Evolutionary conservation across 1,284 basidiomycete genomes (phyloP).

Genomic region (Xanthoconium separans): DNA sequence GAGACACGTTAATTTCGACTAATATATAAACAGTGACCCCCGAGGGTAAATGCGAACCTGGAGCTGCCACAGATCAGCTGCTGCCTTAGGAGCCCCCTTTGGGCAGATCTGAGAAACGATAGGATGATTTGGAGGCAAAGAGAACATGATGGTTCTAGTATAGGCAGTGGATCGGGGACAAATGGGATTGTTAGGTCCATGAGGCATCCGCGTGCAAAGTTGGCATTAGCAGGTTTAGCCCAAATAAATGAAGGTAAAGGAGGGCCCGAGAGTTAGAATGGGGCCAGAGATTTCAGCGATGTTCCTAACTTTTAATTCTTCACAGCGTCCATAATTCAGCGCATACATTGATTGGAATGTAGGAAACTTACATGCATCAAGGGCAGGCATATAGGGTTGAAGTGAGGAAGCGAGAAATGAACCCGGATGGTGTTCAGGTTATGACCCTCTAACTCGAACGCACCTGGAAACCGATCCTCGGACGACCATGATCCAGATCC

Average conservation of each 20-base stretch:
- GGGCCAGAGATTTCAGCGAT: neutral
- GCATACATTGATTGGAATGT: neutral
- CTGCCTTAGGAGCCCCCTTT: neutral
- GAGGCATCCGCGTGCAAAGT: constrained; percentile 16
- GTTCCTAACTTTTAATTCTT: neutral
- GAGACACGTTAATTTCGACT: neutral
- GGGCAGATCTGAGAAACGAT: neutral
- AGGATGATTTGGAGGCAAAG: neutral
- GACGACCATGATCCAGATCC: constrained; percentile 6
- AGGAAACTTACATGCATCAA: neutral
- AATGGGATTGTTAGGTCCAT: constrained; percentile 3
- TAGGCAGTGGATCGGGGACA: neutral
- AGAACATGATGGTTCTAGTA: neutral
- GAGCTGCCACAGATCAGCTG: neutral
- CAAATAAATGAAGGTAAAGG: neutral
- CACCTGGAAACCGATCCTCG: constrained; percentile 18
- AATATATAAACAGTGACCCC: neutral
- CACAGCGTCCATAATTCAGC: neutral
- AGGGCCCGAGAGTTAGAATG: neutral
- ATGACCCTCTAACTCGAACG: neutral
- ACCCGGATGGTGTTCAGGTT: neutral
- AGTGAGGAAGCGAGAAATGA: neutral
- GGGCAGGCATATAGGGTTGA: neutral
- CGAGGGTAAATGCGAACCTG: neutral
- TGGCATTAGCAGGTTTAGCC: neutral